Evolutionary conservation across 2,329 filamentous ascomycete genomes (phyloP).

Genomic region (Ophiostoma sp.): DNA sequence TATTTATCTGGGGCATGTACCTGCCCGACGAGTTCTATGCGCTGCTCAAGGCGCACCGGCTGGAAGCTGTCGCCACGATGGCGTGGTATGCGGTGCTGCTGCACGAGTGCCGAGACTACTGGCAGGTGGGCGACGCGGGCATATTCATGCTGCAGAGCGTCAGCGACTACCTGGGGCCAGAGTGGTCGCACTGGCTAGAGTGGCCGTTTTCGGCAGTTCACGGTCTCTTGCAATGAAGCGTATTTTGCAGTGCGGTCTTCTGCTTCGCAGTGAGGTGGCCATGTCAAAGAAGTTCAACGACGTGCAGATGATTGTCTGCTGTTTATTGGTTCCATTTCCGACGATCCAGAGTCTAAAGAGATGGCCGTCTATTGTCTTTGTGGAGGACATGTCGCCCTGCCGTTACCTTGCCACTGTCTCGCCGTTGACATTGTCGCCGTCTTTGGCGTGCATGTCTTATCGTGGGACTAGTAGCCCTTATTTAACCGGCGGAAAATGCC

Average conservation of each 20-base stretch:
- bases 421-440: neutral
- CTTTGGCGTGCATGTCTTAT: neutral
- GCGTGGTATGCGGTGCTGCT: constrained; percentile 42
- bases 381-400: neutral
- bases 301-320: neutral
- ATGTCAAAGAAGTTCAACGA: neutral
- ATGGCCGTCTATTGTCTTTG: neutral
- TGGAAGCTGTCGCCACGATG: constrained; percentile 40
- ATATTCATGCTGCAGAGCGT: constrained; percentile 31
- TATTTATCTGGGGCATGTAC: constrained; percentile 37
- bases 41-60: constrained; percentile 35
- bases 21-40: constrained; percentile 35
- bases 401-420: neutral
- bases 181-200: constrained; percentile 34
- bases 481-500: neutral
- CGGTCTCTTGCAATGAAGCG: constrained; percentile 1
- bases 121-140: constrained; percentile 35
- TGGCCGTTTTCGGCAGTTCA: constrained; percentile 28
- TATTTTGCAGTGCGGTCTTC: too few relatives aligned
- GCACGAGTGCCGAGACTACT: constrained; percentile 34
- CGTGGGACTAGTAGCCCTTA: neutral
- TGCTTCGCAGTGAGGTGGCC: neutral
- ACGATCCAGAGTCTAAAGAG: neutral
- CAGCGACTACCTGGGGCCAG: constrained; percentile 31
- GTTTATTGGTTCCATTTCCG: neutral